Evolutionary conservation across 345 rosid genomes (phyloP).

Genomic region (Melaleuca alternifolia): DNA sequence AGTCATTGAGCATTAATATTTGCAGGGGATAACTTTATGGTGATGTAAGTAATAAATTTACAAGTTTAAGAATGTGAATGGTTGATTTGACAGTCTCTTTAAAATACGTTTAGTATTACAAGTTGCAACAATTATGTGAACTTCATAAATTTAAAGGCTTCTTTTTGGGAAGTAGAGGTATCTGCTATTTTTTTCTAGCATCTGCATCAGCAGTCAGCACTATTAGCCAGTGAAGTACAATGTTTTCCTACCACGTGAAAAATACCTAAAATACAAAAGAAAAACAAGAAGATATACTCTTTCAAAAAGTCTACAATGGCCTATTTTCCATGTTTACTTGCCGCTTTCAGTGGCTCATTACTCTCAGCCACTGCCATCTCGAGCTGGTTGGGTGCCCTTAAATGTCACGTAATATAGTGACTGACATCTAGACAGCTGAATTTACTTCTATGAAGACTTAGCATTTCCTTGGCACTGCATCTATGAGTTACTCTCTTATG

Average conservation of each 20-base stretch:
- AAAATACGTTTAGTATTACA: background rate
- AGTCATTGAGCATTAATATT: background rate
- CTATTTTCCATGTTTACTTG: background rate
- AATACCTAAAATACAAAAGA: background rate
- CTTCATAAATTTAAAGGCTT: background rate
- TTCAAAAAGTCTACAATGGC: background rate
- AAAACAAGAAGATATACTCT: background rate
- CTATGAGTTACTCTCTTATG: background rate
- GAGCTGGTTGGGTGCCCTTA: background rate
- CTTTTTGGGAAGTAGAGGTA: background rate
- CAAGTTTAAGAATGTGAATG: background rate
- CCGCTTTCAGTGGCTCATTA: background rate
- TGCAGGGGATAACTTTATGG: background rate
- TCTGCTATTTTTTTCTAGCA: background rate
- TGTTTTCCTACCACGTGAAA: background rate
- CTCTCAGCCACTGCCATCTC: background rate
- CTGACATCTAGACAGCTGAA: background rate
- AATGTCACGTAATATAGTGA: background rate
- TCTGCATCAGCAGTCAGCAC: background rate
- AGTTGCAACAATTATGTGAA: background rate
- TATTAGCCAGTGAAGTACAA: background rate
- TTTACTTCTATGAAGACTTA: background rate
- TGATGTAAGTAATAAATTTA: background rate
- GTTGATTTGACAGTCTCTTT: background rate
- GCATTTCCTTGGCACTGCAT: background rate